Percentiles rank a stretch among this genome's conserved stretches.
These are phyloP conservation scores for Diaporthe ilicicola DNA, from an alignment of 2,329 filamentous ascomycete species.

Conservation along the genomic window DNA sequence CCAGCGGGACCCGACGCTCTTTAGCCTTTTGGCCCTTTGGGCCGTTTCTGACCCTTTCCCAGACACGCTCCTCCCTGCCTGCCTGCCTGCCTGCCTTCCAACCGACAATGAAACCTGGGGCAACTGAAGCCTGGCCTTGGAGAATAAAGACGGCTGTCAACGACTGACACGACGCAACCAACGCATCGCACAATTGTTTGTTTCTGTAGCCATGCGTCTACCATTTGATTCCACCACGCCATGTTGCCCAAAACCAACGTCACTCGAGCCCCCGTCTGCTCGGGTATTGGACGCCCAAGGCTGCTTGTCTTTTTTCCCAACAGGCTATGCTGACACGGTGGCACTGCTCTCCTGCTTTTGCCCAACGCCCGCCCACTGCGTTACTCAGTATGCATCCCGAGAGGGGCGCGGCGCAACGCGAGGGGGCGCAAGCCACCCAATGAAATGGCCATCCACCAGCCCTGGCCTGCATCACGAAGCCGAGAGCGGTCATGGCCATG, in stretches of 20 bases:
- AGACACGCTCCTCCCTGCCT: not conserved
- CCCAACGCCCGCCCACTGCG: not conserved
- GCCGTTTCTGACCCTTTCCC: constrained; percentile 10
- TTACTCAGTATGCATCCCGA: constrained; percentile 2
- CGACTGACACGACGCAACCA: not conserved
- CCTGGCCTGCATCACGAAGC: constrained; percentile 10
- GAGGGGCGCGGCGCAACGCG: constrained; percentile 13
- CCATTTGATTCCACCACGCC: too few species aligned
- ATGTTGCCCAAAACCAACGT: not conserved
- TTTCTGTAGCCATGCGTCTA: too few species aligned
- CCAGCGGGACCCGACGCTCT: not conserved
- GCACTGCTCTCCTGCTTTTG: not conserved
- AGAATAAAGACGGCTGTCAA: not conserved
- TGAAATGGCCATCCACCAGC: not conserved
- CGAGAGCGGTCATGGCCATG: constrained; percentile 8
- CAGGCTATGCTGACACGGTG: not conserved
- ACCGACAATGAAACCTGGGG: constrained; percentile 5
- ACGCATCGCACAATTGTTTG: not conserved
- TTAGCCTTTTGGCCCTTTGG: not conserved
- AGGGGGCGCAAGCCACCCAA: constrained; percentile 22
- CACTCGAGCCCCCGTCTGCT: not conserved
- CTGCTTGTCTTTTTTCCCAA: not conserved
- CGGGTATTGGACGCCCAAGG: not conserved
- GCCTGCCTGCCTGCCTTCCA: not conserved
- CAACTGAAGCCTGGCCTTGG: not conserved